Conservation (phyloP, 2,329 filamentous ascomycete genomes). For the Arthroderma uncinatum region DNA sequence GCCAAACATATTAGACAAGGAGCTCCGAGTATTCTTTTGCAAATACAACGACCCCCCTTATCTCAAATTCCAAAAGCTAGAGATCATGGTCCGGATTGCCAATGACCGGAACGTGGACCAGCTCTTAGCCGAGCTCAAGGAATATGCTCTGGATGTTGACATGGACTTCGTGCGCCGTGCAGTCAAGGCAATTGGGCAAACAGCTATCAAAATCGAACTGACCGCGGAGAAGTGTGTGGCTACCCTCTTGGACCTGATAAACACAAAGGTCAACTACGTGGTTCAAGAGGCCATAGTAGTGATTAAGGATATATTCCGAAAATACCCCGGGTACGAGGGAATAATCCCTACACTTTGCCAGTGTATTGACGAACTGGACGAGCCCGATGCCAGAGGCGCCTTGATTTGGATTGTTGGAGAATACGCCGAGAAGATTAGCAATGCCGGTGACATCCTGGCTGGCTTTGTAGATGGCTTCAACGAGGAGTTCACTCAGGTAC, state of each 20-base stretch:
- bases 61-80: constrained; percentile 92
- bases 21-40: constrained; percentile 97
- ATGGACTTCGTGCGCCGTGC: constrained; percentile 97
- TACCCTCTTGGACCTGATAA: constrained; percentile 82
- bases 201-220: constrained; percentile 95
- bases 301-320: constrained; percentile 95
- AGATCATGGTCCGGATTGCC: constrained; percentile 98
- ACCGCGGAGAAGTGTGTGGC: constrained; percentile 94
- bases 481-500: constrained; percentile 90
- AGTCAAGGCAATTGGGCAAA: constrained; percentile 92
- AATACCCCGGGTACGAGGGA: constrained; percentile 94
- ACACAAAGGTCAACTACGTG: constrained; percentile 97
- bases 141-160: constrained; percentile 95
- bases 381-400: constrained; percentile 78
- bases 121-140: constrained; percentile 83
- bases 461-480: constrained; percentile 90
- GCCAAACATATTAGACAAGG: constrained; percentile 92
- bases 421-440: constrained; percentile 98
- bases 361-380: constrained; percentile 92
- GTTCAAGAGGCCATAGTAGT: constrained; percentile 98
- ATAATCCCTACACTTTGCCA: constrained; percentile 95
- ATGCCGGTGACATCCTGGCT: constrained; percentile 86
- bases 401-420: constrained; percentile 99
- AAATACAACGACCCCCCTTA: constrained; percentile 99
- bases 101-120: constrained; percentile 96